Conservation (phyloP, 2,329 filamentous ascomycete species). For the Pochonia chlamydosporia region DNA sequence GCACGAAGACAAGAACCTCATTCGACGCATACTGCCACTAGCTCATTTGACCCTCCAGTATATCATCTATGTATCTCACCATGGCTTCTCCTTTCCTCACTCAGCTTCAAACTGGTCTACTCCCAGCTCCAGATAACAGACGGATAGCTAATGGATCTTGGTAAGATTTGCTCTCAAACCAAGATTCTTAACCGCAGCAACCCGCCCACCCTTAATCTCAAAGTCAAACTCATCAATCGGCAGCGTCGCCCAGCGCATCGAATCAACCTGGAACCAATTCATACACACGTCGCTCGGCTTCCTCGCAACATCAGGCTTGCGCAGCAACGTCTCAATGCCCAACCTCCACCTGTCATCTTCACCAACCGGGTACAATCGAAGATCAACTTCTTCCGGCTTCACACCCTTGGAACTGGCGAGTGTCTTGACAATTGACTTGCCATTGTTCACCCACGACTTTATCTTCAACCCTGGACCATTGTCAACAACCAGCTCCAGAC, state of each 20-base stretch:
- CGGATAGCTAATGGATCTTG: too few species aligned
- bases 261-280: slow-evolving; percentile 1
- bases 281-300: slow-evolving; percentile 1
- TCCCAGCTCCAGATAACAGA: too few species aligned
- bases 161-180: too few species aligned
- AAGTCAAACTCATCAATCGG: slow-evolving; percentile 4
- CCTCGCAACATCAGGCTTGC: neutral
- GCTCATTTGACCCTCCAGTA: too few species aligned
- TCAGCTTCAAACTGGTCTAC: too few species aligned
- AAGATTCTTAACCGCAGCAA: neutral
- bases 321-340: neutral
- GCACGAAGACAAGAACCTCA: too few species aligned
- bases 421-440: neutral
- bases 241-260: neutral
- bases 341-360: slow-evolving; percentile 1
- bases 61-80: too few species aligned
- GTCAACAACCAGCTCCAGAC: too few species aligned
- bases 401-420: neutral
- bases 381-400: too few species aligned
- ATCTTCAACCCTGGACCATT: slow-evolving; percentile 5
- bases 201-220: neutral
- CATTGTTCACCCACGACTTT: neutral
- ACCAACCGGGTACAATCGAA: slow-evolving; percentile 1
- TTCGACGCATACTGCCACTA: too few species aligned
- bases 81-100: too few species aligned